Conservation (phyloP, 169 alveolate genomes). For the Prorocentrum cordatum region DNA sequence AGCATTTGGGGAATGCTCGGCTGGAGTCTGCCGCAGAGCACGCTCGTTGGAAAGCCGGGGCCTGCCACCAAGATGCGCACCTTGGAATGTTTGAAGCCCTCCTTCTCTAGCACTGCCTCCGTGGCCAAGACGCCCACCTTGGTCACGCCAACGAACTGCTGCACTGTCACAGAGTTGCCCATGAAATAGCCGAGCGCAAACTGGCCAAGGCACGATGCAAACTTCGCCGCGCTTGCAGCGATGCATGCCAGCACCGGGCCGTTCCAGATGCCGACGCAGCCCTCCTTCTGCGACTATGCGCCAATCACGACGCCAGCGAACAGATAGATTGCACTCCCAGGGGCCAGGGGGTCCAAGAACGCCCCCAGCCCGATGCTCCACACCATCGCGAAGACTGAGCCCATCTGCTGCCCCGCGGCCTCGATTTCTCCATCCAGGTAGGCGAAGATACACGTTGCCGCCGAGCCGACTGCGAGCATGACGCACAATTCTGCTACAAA, state of each 20-base stretch:
- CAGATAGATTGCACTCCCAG: slow-evolving; percentile 41
- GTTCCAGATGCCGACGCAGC: background rate
- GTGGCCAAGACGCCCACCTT: no score
- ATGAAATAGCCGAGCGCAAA: no score
- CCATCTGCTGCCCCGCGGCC: background rate
- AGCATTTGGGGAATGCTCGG: no score
- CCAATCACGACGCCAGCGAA: slow-evolving; percentile 38
- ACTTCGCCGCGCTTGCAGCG: background rate
- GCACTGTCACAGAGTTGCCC: no score
- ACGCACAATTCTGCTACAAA: background rate
- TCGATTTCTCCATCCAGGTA: slow-evolving; percentile 17
- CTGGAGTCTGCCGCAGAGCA: no score
- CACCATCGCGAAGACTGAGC: background rate
- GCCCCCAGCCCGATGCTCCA: background rate
- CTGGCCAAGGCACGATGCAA: no score
- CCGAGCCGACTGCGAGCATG: background rate
- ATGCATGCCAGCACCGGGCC: slow-evolving; percentile 1
- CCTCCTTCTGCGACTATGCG: slow-evolving; percentile 18
- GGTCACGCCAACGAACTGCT: no score
- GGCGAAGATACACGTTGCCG: slow-evolving; percentile 20
- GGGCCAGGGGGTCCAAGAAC: slow-evolving; percentile 36
- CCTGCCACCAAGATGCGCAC: no score
- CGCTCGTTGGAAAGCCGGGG: no score
- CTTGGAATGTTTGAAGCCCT: no score
- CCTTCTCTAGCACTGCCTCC: no score